phyloP scores from a whole-genome alignment of 257 asterid genomes.

The Scutellaria barbata region DNA sequence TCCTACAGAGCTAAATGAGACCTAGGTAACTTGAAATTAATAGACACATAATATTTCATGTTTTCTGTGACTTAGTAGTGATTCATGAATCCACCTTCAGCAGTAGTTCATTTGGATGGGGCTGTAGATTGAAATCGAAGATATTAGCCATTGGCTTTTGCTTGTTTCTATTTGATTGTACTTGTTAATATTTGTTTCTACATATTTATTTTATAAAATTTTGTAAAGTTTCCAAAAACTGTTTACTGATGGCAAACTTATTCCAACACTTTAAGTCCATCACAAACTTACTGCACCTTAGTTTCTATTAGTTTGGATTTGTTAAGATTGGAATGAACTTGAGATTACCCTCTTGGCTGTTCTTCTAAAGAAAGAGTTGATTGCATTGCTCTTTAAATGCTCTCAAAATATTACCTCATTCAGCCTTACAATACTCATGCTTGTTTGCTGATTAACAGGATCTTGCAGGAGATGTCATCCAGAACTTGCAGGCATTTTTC shows the following conservation, averaged over 20 bases:
- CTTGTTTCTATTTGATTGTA: too few relatives aligned
- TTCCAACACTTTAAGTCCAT: not conserved
- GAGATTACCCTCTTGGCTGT: not conserved
- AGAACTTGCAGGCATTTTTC: slow-evolving; percentile 79
- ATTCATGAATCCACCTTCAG: not conserved
- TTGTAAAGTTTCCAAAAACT: not conserved
- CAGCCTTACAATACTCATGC: not conserved
- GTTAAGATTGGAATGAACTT: not conserved
- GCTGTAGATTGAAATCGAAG: slow-evolving; percentile 17
- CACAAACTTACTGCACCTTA: not conserved
- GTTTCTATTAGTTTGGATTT: slow-evolving; percentile 13
- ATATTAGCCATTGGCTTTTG: not conserved
- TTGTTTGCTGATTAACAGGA: slow-evolving; percentile 56
- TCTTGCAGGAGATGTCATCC: slow-evolving; percentile 78
- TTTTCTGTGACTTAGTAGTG: not conserved
- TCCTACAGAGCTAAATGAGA: slow-evolving; percentile 9
- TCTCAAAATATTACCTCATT: not conserved
- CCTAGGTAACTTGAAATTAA: not conserved
- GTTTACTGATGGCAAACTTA: not conserved
- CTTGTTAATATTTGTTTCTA: not conserved
- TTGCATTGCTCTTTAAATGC: slow-evolving; percentile 1
- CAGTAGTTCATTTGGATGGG: slow-evolving; percentile 8
- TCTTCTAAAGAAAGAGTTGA: slow-evolving; percentile 16
- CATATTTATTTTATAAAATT: slow-evolving; percentile 12
- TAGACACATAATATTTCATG: not conserved